phyloP scores from a whole-genome alignment of 2,329 filamentous ascomycete genomes.

The Dissoconium aciculare region DNA sequence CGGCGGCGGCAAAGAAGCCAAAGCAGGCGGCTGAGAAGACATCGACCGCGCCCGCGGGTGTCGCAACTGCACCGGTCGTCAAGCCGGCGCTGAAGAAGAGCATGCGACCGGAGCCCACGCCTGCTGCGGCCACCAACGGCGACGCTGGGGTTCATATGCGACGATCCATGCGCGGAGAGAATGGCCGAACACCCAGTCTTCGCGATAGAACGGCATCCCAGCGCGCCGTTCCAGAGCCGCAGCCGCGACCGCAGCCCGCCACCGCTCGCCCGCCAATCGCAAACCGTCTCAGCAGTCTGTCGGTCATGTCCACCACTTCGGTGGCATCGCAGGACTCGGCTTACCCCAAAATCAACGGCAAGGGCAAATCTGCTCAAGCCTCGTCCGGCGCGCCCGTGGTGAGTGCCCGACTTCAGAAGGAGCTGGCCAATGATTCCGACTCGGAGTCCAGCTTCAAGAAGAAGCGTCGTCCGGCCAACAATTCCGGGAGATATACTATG shows the following conservation, averaged over 20 bases:
- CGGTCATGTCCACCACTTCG: conserved; percentile 3
- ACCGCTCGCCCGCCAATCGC: background rate
- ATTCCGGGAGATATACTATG: conserved; percentile 44
- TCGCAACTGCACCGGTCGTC: conserved; percentile 3
- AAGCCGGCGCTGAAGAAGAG: conserved; percentile 20
- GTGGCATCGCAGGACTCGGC: conserved; percentile 5
- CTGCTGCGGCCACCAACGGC: conserved; percentile 5
- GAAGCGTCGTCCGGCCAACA: conserved; percentile 28
- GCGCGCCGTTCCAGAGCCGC: conserved; percentile 8
- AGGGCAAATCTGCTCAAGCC: conserved; percentile 2
- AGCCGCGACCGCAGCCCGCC: conserved; percentile 11
- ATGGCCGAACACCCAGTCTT: conserved; percentile 18
- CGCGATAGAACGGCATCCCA: too few relatives aligned
- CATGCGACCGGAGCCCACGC: conserved; percentile 11
- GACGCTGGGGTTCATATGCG: conserved; percentile 22
- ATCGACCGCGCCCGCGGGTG: conserved; percentile 6
- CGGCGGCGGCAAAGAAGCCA: conserved; percentile 28
- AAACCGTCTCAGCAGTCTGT: conserved; percentile 4
- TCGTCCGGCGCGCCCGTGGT: conserved; percentile 7
- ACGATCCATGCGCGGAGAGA: conserved; percentile 24
- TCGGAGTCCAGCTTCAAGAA: conserved; percentile 66
- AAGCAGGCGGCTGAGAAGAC: conserved; percentile 6
- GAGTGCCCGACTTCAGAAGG: conserved; percentile 15
- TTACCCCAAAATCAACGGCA: conserved; percentile 3
- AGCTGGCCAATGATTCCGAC: conserved; percentile 28